Evolutionary conservation across 768 basidiomycete genomes (phyloP).

Genomic region (Lepiota brunneoincarnata): DNA sequence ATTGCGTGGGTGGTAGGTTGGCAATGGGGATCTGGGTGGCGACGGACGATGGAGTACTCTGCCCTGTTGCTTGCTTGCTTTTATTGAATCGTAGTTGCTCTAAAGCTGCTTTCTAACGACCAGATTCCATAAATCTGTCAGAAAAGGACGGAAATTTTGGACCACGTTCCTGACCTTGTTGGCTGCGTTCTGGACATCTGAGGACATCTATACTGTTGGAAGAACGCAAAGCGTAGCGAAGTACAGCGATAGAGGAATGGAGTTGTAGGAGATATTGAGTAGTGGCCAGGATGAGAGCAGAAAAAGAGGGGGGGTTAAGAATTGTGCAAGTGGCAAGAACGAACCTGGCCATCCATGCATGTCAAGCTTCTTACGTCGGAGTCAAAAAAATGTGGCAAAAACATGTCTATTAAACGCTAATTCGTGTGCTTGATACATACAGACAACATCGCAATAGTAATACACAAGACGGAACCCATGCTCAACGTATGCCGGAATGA

Average conservation of each 20-base stretch:
- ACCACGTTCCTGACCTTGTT: conserved; percentile 46
- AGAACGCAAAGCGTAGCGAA: conserved; percentile 8
- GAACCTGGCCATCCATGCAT: conserved; percentile 14
- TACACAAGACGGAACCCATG: not conserved
- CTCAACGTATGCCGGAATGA: not conserved
- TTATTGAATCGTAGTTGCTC: conserved; percentile 47
- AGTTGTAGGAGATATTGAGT: conserved; percentile 17
- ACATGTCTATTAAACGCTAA: conserved; percentile 12
- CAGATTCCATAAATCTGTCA: conserved; percentile 17
- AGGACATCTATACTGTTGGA: conserved; percentile 40
- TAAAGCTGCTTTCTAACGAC: conserved; percentile 39
- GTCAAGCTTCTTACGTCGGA: conserved; percentile 41
- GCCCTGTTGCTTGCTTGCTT: conserved; percentile 28
- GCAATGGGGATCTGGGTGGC: conserved; percentile 20
- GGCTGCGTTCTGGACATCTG: conserved; percentile 39
- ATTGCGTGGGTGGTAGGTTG: conserved; percentile 57
- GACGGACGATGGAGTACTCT: conserved; percentile 21
- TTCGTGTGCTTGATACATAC: not conserved
- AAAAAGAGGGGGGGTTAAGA: conserved; percentile 11
- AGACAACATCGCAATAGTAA: too few relatives aligned
- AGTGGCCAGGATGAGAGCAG: conserved; percentile 23
- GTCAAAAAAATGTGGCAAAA: conserved; percentile 47
- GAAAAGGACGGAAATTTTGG: conserved; percentile 8
- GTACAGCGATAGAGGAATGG: conserved; percentile 19
- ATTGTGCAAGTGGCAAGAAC: conserved; percentile 9